phyloP scores from a whole-genome alignment of 106 monocot species.

The Acorus gramineus region DNA sequence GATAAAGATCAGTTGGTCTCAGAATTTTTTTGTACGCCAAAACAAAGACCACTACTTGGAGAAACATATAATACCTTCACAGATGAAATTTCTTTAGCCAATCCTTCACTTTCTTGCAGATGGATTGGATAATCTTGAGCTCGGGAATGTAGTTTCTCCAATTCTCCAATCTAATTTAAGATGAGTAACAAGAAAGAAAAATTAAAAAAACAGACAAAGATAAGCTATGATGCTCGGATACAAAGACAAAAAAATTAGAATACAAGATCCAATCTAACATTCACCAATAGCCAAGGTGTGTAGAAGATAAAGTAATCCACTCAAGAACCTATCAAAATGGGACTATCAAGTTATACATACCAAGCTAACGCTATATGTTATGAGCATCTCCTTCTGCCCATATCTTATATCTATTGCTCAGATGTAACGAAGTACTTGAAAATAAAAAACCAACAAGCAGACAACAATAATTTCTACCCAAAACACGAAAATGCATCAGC shows the following conservation, averaged over 20 bases:
- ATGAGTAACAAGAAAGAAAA: neutral
- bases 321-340: too few species aligned
- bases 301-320: too few species aligned
- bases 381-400: too few species aligned
- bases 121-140: slow-evolving; percentile 42
- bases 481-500: too few species aligned
- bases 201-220: neutral
- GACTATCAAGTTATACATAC: too few species aligned
- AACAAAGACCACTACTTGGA: neutral
- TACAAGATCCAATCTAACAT: neutral
- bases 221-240: neutral
- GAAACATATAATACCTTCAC: slow-evolving; percentile 39
- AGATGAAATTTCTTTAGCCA: slow-evolving; percentile 40
- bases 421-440: too few species aligned
- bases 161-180: slow-evolving; percentile 30
- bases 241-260: slow-evolving; percentile 1
- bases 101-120: slow-evolving; percentile 30
- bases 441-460: too few species aligned
- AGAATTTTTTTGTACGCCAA: neutral
- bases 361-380: too few species aligned
- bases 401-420: too few species aligned
- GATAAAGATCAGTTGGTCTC: too few species aligned
- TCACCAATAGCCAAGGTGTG: too few species aligned
- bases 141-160: slow-evolving; percentile 47
- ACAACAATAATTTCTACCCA: too few species aligned